phyloP scores from a whole-genome alignment of 257 asterid species.

The Ilex aquifolium region DNA sequence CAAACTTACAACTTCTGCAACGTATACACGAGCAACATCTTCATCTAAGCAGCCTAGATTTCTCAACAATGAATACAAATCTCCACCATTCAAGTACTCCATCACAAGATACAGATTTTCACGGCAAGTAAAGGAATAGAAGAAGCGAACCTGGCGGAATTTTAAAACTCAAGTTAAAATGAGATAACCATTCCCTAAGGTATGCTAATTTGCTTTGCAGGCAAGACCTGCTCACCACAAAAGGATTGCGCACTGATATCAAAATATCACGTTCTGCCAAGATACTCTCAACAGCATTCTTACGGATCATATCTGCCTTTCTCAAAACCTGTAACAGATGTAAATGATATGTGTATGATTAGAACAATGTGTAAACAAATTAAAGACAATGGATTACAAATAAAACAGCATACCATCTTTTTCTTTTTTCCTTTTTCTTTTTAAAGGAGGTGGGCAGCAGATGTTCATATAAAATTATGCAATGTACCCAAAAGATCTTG shows the following conservation, averaged over 20 bases:
- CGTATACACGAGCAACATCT: slow-evolving; percentile 93
- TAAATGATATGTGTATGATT: background rate
- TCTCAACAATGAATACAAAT: slow-evolving; percentile 90
- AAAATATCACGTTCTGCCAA: slow-evolving; percentile 97
- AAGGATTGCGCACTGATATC: slow-evolving; percentile 96
- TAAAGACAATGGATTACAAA: background rate
- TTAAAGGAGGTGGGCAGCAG: background rate
- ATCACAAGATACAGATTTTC: slow-evolving; percentile 96
- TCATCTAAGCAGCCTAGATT: slow-evolving; percentile 97
- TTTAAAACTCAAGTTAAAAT: slow-evolving; percentile 20
- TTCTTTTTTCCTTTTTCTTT: too few species aligned
- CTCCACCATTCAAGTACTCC: slow-evolving; percentile 99
- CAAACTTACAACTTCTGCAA: slow-evolving; percentile 95
- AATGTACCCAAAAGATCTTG: too few species aligned
- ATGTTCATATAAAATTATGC: too few species aligned
- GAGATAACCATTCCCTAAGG: slow-evolving; percentile 14
- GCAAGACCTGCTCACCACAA: slow-evolving; percentile 79
- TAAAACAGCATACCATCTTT: background rate
- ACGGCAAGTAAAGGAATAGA: slow-evolving; percentile 97
- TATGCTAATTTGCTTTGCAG: slow-evolving; percentile 15
- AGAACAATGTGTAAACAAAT: background rate
- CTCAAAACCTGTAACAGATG: slow-evolving; percentile 65
- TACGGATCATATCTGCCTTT: slow-evolving; percentile 98
- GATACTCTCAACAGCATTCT: slow-evolving; percentile 99
- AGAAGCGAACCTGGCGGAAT: slow-evolving; percentile 77